These are phyloP conservation scores for Komagataella ulmi DNA, from an alignment of 805 yeast genomes.

Conservation along the genomic window DNA sequence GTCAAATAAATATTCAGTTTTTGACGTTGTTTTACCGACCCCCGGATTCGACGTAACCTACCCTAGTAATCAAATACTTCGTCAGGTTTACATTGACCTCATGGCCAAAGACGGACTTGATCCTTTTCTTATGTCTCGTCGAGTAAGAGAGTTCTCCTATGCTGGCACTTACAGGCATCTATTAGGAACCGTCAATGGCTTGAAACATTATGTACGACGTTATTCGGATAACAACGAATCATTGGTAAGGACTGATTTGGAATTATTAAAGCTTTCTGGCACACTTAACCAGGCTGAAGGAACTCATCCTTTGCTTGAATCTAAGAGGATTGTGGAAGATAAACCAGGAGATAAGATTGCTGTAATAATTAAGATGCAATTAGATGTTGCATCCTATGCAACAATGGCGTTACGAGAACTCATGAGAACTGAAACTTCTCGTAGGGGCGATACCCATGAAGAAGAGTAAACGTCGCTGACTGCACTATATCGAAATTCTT, in stretches of 20 bases:
- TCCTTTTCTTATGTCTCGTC: conserved; percentile 75
- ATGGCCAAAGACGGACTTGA: conserved; percentile 79
- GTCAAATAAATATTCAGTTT: conserved; percentile 44
- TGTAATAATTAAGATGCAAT: conserved; percentile 58
- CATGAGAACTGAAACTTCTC: conserved; percentile 56
- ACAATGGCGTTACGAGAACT: conserved; percentile 95
- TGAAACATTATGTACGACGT: conserved; percentile 48
- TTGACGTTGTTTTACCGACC: conserved; percentile 86
- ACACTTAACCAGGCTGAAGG: conserved; percentile 6
- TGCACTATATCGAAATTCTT: neutral
- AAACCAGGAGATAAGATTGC: conserved; percentile 41
- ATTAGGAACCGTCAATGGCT: conserved; percentile 47
- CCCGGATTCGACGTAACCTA: conserved; percentile 92
- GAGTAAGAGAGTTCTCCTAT: conserved; percentile 77
- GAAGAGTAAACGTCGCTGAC: neutral
- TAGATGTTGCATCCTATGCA: conserved; percentile 86
- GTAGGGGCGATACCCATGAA: neutral
- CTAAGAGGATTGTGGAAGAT: conserved; percentile 16
- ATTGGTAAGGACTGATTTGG: conserved; percentile 68
- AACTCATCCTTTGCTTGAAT: conserved; percentile 1
- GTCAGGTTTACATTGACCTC: conserved; percentile 46
- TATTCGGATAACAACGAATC: conserved; percentile 59
- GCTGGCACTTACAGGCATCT: conserved; percentile 82
- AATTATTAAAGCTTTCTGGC: conserved; percentile 20
- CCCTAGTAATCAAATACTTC: conserved; percentile 54